A percentile compares a stretch with the other conserved stretches of the same genome.
Conservation (phyloP, 202 grass and related monocot genomes). For the Panicum hallii region DNA sequence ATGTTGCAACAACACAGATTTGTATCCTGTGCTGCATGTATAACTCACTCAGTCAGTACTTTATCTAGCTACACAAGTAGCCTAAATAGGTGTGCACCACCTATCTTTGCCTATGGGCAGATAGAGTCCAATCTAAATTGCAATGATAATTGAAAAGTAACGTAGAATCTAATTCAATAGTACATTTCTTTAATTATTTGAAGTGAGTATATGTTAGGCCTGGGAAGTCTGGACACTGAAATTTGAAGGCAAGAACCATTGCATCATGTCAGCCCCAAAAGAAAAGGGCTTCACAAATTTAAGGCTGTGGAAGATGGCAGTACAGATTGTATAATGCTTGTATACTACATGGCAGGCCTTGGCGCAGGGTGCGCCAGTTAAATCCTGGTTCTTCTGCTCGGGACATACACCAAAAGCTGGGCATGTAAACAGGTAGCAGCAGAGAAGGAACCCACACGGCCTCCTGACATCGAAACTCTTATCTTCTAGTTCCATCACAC, state of each 20-base stretch:
- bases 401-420: slow-evolving; percentile 43
- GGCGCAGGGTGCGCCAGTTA: slow-evolving; percentile 44
- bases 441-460: slow-evolving; percentile 40
- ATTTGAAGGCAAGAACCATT: slow-evolving; percentile 21
- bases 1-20: slow-evolving; percentile 32
- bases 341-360: slow-evolving; percentile 48
- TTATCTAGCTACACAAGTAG: slow-evolving; percentile 35
- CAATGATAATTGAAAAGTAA: slow-evolving; percentile 15
- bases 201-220: slow-evolving; percentile 14
- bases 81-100: slow-evolving; percentile 22
- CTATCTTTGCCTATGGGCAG: slow-evolving; percentile 13
- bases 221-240: slow-evolving; percentile 18
- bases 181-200: slow-evolving; percentile 34
- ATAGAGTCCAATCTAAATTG: slow-evolving; percentile 27
- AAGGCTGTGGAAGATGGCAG: slow-evolving; percentile 21
- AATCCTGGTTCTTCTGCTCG: slow-evolving; percentile 49
- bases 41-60: slow-evolving; percentile 40
- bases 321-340: slow-evolving; percentile 43
- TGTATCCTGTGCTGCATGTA: slow-evolving; percentile 47
- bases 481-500: slow-evolving; percentile 32
- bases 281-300: slow-evolving; percentile 29
- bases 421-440: slow-evolving; percentile 39
- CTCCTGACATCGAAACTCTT: slow-evolving; percentile 36
- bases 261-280: slow-evolving; percentile 46
- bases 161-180: slow-evolving; percentile 12